These are phyloP conservation scores for Tricholoma sp. DNA, from an alignment of 768 basidiomycete species.

Conservation along the genomic window DNA sequence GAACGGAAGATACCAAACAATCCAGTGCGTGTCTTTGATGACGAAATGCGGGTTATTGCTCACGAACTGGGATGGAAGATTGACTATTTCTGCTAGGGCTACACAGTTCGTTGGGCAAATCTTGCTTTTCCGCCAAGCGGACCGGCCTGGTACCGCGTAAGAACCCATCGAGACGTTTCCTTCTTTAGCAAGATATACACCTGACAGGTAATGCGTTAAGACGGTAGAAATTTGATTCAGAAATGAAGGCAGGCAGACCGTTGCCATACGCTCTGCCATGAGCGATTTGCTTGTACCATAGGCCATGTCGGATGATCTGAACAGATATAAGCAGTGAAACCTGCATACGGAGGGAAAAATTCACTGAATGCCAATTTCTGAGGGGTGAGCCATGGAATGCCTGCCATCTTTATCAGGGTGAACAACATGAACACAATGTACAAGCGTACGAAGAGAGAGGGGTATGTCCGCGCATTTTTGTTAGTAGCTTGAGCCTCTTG, in stretches of 20 bases:
- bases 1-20: slow-evolving; percentile 47
- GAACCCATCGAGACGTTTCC: slow-evolving; percentile 39
- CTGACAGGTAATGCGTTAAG: slow-evolving; percentile 24
- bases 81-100: slow-evolving; percentile 64
- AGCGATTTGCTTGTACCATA: slow-evolving; percentile 53
- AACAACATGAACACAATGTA: not conserved
- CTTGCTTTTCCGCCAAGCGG: slow-evolving; percentile 48
- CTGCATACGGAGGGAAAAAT: not conserved
- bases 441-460: slow-evolving; percentile 39
- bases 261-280: slow-evolving; percentile 64
- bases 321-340: not conserved
- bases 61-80: slow-evolving; percentile 52
- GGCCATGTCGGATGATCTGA: slow-evolving; percentile 67
- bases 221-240: not conserved
- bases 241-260: slow-evolving; percentile 30
- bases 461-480: slow-evolving; percentile 39
- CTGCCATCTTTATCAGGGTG: slow-evolving; percentile 21
- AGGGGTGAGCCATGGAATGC: slow-evolving; percentile 67
- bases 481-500: slow-evolving; percentile 30
- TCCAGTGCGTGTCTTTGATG: slow-evolving; percentile 62
- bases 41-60: slow-evolving; percentile 50
- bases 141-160: slow-evolving; percentile 32
- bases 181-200: slow-evolving; percentile 67
- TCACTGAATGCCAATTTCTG: slow-evolving; percentile 67
- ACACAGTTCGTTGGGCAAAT: slow-evolving; percentile 43